Percentiles rank a stretch among this genome's conserved stretches.
phyloP scores from a whole-genome alignment of 1,284 basidiomycete genomes.

The Ganoderma meredithae region DNA sequence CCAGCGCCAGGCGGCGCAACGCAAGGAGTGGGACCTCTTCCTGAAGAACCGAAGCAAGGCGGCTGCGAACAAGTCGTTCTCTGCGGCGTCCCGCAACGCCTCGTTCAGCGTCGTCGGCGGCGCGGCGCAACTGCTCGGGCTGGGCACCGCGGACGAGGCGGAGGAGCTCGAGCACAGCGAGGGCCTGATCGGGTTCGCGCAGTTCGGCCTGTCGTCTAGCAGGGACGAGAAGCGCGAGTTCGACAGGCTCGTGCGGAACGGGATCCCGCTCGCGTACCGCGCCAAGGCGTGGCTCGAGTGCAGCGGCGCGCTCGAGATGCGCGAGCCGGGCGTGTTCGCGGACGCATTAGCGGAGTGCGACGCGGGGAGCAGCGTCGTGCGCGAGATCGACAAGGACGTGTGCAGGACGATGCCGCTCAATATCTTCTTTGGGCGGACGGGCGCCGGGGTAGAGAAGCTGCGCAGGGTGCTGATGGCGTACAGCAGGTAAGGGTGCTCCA shows the following conservation, averaged over 20 bases:
- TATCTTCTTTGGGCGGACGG: constrained; percentile 96
- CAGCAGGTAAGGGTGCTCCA: constrained; percentile 69
- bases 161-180: constrained; percentile 78
- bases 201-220: constrained; percentile 79
- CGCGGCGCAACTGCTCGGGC: constrained; percentile 67
- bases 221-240: constrained; percentile 84
- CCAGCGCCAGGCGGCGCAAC: constrained; percentile 74
- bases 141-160: constrained; percentile 67
- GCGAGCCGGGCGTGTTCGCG: constrained; percentile 90
- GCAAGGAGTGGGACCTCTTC: constrained; percentile 91
- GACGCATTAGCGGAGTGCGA: constrained; percentile 76
- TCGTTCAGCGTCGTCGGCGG: constrained; percentile 43
- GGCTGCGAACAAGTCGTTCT: constrained; percentile 45
- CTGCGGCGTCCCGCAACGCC: constrained; percentile 35
- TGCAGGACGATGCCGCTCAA: constrained; percentile 95
- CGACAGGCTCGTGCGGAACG: constrained; percentile 78
- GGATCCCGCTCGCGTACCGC: constrained; percentile 90
- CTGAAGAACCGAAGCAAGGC: constrained; percentile 70
- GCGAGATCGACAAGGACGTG: constrained; percentile 97
- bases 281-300: constrained; percentile 93
- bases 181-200: constrained; percentile 88
- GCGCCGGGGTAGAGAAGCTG: constrained; percentile 92
- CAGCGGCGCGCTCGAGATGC: constrained; percentile 89
- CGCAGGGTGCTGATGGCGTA: constrained; percentile 91
- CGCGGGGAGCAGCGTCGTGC: constrained; percentile 64